Base-by-base conservation (phyloP, 2,329 filamentous ascomycete genomes). In the Clarireedia monteithiana region DNA sequence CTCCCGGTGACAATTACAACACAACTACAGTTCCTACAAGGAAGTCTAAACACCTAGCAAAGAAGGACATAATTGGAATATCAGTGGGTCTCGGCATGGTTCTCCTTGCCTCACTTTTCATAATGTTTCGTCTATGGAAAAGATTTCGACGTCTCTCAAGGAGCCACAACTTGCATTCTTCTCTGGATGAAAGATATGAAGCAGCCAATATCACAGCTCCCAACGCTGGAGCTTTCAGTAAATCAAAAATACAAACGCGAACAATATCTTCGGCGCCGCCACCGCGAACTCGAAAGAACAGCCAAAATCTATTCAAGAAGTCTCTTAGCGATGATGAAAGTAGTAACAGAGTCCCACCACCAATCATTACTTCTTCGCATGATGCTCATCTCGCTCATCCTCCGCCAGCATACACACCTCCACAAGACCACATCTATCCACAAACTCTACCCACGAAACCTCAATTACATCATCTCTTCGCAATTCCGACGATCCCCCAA, bases 11-110 rank as follows among this genome's bases (percentile, higher is more conserved):
- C 48, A 58, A 48, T n/a, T 48, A 55, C 55, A 50, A 27, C 49
- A 15, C 14, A 40, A 17, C 45, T 47, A n/a, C 49, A 9, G 23
- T 56, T 6, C 47, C 59, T 1, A 17, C 46, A 15, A 48, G 54
- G 9, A 44, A 38, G 1, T 55, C 61, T 38, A 59, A 59, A 46
- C 53, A 48, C 10, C 50, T 69, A 2, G 40, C 58, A 1, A 53
- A 50, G 6, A 59, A 60, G 2, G 57, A 59, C 6, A 65, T 67
- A 14, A 62, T 66, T 42, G 66, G 66, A 1, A 65, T 67, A 20
- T 58, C 58, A 15, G 57, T 68, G 9, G 62, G 50, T n/a, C 44
- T 57, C 26, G 52, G 17, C 9, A 49, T 59, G 2, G 7, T 65
- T 1, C 20, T 64, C 12, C 27, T 66, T 39, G 34, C 50, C 6